Conservation (phyloP, 2,329 filamentous ascomycete genomes). For the Stemphylium vesicarium region DNA sequence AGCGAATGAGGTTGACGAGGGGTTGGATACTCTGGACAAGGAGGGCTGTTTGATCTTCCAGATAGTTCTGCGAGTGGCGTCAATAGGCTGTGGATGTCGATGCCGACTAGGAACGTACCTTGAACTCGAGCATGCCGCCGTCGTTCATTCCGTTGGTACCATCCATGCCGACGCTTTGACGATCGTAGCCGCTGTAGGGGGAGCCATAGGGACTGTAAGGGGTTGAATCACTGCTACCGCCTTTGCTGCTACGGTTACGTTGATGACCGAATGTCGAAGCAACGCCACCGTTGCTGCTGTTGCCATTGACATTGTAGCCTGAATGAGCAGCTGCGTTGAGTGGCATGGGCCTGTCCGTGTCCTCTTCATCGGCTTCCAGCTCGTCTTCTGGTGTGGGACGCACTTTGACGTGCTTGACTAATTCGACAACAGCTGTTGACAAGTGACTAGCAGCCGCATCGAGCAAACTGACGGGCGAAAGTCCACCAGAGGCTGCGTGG, state of each 20-base stretch:
- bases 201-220: constrained; percentile 46
- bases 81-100: constrained; percentile 5
- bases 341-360: constrained; percentile 45
- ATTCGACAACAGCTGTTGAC: constrained; percentile 82
- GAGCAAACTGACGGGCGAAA: constrained; percentile 90
- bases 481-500: constrained; percentile 78
- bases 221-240: constrained; percentile 45
- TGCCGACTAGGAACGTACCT: constrained; percentile 53
- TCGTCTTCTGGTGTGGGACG: constrained; percentile 75
- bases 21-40: constrained; percentile 82
- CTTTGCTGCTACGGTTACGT: constrained; percentile 43
- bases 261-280: constrained; percentile 22
- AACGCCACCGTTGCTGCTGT: constrained; percentile 17
- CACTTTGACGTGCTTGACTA: constrained; percentile 84
- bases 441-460: constrained; percentile 94
- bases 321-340: constrained; percentile 32
- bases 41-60: constrained; percentile 81
- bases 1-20: constrained; percentile 73
- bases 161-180: constrained; percentile 39
- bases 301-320: constrained; percentile 29
- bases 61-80: constrained; percentile 64
- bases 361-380: constrained; percentile 73
- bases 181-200: constrained; percentile 46
- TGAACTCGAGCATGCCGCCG: constrained; percentile 62
- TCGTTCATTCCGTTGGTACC: constrained; percentile 33